These are phyloP conservation scores for Sonneratia caseolaris DNA, from an alignment of 345 rosid genomes.

Conservation along the genomic window DNA sequence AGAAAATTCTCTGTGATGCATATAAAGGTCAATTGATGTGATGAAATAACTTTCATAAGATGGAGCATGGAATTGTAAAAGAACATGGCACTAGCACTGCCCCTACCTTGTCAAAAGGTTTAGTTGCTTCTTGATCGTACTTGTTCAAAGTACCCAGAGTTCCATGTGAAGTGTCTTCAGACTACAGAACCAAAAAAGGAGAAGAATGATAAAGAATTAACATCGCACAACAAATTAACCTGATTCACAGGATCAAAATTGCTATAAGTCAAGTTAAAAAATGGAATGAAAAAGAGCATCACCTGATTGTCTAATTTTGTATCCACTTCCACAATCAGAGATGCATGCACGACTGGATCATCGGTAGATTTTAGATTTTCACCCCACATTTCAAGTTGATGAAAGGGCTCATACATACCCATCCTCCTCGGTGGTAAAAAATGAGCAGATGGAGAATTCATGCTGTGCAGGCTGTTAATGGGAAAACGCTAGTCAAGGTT, in stretches of 20 bases:
- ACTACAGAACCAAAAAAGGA: constrained; percentile 25
- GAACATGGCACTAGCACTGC: constrained; percentile 1
- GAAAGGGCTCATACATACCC: constrained; percentile 13
- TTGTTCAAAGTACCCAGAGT: constrained; percentile 39
- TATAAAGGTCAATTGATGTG: too few species aligned
- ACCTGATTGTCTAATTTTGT: constrained; percentile 12
- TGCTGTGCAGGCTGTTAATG: background rate
- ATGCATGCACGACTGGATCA: background rate
- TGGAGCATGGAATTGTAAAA: background rate
- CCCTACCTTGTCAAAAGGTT: constrained; percentile 56
- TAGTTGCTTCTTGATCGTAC: constrained; percentile 72
- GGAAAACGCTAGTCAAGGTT: background rate
- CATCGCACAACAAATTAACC: background rate
- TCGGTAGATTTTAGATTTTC: constrained; percentile 6
- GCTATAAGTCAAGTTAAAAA: constrained; percentile 7
- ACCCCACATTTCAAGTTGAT: constrained; percentile 11
- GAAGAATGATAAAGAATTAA: background rate
- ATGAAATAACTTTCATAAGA: background rate
- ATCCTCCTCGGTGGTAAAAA: constrained; percentile 9
- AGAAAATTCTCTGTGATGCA: too few species aligned
- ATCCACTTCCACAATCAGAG: constrained; percentile 10
- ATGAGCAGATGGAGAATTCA: constrained; percentile 11
- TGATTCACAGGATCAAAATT: background rate
- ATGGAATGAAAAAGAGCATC: background rate
- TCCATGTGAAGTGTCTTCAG: constrained; percentile 67